Conservation (phyloP, 805 yeast genomes). For the Candida sanyiensis region DNA sequence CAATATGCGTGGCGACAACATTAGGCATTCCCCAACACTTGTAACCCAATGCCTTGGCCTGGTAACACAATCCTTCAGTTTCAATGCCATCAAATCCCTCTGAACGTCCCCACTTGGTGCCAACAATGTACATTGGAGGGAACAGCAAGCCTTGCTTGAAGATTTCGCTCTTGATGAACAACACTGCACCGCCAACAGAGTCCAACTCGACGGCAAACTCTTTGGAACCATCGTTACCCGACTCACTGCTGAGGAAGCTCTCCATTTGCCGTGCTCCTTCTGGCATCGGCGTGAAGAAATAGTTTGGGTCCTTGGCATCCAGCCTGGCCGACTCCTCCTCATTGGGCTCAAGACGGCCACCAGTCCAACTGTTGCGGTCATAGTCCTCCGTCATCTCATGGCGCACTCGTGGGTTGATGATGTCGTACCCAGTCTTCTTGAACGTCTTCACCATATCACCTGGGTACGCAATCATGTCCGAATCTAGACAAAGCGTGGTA, state of each 20-base stretch:
- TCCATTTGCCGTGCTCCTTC: constrained; percentile 21
- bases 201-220: constrained; percentile 30
- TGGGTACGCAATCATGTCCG: constrained; percentile 19
- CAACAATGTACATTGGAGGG: constrained; percentile 41
- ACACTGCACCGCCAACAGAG: constrained; percentile 49
- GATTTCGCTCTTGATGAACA: constrained; percentile 38
- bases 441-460: constrained; percentile 24
- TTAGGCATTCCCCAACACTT: constrained; percentile 47
- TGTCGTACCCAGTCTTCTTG: constrained; percentile 24
- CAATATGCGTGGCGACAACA: constrained; percentile 34
- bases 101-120: constrained; percentile 37
- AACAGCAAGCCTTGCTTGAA: constrained; percentile 42
- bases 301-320: constrained; percentile 18
- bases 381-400: constrained; percentile 27
- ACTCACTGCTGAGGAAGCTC: constrained; percentile 10
- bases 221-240: constrained; percentile 9
- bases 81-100: constrained; percentile 53
- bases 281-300: constrained; percentile 25
- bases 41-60: constrained; percentile 40
- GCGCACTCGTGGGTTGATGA: constrained; percentile 28
- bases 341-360: constrained; percentile 26
- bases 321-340: constrained; percentile 16
- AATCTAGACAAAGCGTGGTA: no score
- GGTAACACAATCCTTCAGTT: constrained; percentile 47
- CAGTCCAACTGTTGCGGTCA: constrained; percentile 34